These are phyloP conservation scores for Phaffia rhodozyma DNA, from an alignment of 1,284 basidiomycete genomes.

Conservation along the genomic window DNA sequence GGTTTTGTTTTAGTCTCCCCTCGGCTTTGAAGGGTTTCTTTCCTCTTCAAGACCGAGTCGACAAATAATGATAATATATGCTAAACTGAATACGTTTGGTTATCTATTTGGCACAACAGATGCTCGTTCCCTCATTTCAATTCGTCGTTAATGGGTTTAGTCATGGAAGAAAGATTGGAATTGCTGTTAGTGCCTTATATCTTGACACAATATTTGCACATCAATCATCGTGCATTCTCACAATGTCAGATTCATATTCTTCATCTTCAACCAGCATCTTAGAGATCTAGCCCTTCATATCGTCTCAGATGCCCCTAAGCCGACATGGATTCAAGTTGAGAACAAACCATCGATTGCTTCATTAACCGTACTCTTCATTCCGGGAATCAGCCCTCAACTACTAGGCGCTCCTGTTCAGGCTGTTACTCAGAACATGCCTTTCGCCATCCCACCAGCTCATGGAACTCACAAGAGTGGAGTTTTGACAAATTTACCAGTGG, in stretches of 20 bases:
- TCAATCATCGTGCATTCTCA: neutral
- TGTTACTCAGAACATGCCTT: conserved; percentile 43
- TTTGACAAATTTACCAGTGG: conserved; percentile 50
- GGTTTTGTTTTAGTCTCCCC: conserved; percentile 28
- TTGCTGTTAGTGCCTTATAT: conserved; percentile 48
- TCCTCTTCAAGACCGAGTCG: neutral
- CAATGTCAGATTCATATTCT: conserved; percentile 16
- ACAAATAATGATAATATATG: no score
- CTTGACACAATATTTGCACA: neutral
- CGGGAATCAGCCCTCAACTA: conserved; percentile 60
- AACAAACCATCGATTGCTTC: conserved; percentile 59
- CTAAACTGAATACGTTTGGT: conserved; percentile 17
- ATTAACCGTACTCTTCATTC: conserved; percentile 63
- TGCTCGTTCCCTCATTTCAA: conserved; percentile 56
- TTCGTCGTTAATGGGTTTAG: conserved; percentile 62
- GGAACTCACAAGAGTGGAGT: conserved; percentile 17
- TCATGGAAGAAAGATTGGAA: conserved; percentile 55
- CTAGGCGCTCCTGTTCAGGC: conserved; percentile 51
- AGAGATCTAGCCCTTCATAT: conserved; percentile 71
- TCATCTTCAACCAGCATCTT: conserved; percentile 48
- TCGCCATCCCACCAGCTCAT: conserved; percentile 51
- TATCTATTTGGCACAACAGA: conserved; percentile 4
- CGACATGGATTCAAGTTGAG: conserved; percentile 74
- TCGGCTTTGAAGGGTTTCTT: neutral
- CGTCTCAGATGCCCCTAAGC: conserved; percentile 63